Evolutionary conservation across 148 eudicot genomes (phyloP).

Genomic region (Limonium bicolor): DNA sequence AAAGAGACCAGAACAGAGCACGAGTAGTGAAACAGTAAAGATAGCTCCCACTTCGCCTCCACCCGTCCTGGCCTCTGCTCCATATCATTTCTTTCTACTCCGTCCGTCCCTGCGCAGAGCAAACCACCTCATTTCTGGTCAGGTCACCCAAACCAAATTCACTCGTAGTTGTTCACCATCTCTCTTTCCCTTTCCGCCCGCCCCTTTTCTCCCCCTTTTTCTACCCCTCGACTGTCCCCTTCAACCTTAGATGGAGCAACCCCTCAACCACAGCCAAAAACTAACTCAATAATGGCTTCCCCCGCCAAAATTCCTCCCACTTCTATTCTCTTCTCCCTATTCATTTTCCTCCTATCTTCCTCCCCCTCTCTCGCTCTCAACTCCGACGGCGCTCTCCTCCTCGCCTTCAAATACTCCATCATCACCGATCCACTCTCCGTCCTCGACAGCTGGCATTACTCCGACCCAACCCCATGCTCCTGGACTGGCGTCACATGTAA

Average conservation of each 20-base stretch:
- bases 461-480: conserved; percentile 47
- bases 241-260: not conserved
- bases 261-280: not conserved
- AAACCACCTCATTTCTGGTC: not conserved
- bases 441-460: conserved; percentile 53
- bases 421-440: conserved; percentile 52
- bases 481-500: conserved; percentile 75
- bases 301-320: not conserved
- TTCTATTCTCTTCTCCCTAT: not conserved
- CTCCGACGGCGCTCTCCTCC: conserved; percentile 54
- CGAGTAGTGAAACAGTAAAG: no score
- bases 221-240: not conserved
- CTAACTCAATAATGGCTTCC: conserved; percentile 6
- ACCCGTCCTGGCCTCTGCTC: no score
- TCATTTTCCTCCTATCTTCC: not conserved
- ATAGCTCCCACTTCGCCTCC: no score
- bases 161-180: not conserved
- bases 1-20: no score
- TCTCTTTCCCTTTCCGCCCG: not conserved
- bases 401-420: conserved; percentile 53
- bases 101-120: no score
- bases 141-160: not conserved
- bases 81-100: no score
- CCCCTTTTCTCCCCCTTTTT: not conserved
- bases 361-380: conserved; percentile 15